phyloP scores from a whole-genome alignment of 2,329 filamentous ascomycete species.

The Daldinia eschscholtzii region DNA sequence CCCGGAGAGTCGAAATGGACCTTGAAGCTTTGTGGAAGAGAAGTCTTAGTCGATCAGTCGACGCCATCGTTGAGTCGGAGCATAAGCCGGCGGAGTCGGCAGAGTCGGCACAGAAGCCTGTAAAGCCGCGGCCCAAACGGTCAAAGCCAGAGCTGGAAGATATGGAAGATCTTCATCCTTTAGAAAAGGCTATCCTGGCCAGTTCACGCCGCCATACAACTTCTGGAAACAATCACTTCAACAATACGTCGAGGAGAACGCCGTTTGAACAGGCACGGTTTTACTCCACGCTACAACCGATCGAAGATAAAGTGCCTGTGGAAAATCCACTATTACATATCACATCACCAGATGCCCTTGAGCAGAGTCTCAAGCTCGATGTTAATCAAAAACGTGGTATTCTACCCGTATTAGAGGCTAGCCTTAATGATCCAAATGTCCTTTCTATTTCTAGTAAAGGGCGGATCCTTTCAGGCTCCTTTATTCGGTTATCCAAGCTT shows the following conservation, averaged over 20 bases:
- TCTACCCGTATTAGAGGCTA: slow-evolving; percentile 44
- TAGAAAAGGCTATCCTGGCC: slow-evolving; percentile 38
- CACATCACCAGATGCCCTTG: slow-evolving; percentile 35
- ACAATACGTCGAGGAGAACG: slow-evolving; percentile 26
- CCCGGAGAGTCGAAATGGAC: slow-evolving; percentile 64
- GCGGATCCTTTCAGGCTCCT: slow-evolving; percentile 16
- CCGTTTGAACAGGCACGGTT: slow-evolving; percentile 41
- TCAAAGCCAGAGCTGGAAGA: slow-evolving; percentile 34
- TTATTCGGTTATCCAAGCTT: slow-evolving; percentile 46
- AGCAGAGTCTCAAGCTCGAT: slow-evolving; percentile 43
- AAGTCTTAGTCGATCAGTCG: slow-evolving; percentile 42
- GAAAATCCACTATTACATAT: slow-evolving; percentile 23
- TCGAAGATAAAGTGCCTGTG: not conserved
- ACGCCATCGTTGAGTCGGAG: slow-evolving; percentile 9
- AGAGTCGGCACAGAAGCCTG: not conserved
- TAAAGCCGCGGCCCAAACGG: not conserved
- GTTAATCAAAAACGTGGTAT: slow-evolving; percentile 46
- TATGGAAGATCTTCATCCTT: slow-evolving; percentile 35
- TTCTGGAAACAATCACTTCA: slow-evolving; percentile 19
- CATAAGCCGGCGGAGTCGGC: not conserved
- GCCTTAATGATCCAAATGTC: slow-evolving; percentile 42
- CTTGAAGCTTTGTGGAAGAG: slow-evolving; percentile 66
- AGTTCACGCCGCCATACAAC: slow-evolving; percentile 26
- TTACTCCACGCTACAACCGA: slow-evolving; percentile 41
- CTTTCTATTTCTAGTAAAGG: not conserved